Evolutionary conservation across 2,329 filamentous ascomycete species (phyloP).

Genomic region (Aureobasidium sp.): DNA sequence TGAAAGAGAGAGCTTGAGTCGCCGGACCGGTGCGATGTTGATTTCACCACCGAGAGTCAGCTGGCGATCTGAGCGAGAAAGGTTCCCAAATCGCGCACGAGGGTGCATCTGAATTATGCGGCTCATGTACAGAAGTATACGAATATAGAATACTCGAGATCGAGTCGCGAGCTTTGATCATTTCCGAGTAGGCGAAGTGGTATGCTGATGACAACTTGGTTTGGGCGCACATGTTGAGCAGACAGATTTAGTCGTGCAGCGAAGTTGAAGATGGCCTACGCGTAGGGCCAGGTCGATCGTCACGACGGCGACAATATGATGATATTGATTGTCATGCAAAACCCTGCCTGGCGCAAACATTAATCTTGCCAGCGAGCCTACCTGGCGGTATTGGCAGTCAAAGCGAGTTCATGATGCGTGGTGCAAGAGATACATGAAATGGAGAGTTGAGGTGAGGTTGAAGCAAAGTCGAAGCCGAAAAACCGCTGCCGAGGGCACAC

Average conservation of each 20-base stretch:
- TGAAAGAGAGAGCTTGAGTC: neutral
- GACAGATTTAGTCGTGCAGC: neutral
- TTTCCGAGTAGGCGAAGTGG: neutral
- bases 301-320: neutral
- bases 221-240: neutral
- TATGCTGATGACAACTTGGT: neutral
- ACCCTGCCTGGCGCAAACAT: neutral
- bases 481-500: neutral
- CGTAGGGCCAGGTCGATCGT: neutral
- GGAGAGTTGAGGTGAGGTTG: constrained; percentile 10
- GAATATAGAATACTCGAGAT: neutral
- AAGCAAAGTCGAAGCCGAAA: constrained; percentile 12
- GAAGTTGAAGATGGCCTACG: neutral
- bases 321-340: neutral
- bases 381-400: neutral
- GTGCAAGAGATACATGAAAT: neutral
- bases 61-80: too few species aligned
- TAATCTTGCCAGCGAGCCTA: neutral
- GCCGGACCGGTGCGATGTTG: neutral
- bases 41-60: neutral
- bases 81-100: neutral
- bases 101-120: neutral
- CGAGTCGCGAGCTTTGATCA: too few species aligned
- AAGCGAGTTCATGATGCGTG: neutral
- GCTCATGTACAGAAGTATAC: neutral